A percentile compares a stretch with the other conserved stretches of the same genome.
phyloP scores from a whole-genome alignment of 1,139 yeast genomes.

The Nadsonia commutata region DNA sequence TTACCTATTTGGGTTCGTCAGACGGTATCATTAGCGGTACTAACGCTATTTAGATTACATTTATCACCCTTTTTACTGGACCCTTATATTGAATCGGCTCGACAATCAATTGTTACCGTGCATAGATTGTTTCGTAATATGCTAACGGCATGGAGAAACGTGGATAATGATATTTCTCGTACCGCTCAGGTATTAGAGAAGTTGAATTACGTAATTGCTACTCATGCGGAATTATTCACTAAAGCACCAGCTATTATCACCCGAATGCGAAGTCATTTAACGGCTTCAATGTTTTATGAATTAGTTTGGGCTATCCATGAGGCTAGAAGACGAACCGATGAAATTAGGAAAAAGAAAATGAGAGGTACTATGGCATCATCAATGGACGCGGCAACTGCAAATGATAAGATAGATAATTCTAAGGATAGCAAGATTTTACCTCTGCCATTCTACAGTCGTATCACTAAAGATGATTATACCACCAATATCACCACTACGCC shows the following conservation, averaged over 20 bases:
- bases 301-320: slow-evolving; percentile 92
- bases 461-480: slow-evolving; percentile 80
- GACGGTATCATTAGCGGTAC: slow-evolving; percentile 67
- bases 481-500: slow-evolving; percentile 80
- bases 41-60: slow-evolving; percentile 68
- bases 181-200: slow-evolving; percentile 90
- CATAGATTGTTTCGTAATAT: slow-evolving; percentile 80
- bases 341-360: too few relatives aligned
- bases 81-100: slow-evolving; percentile 70
- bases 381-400: slow-evolving; percentile 12
- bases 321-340: slow-evolving; percentile 51
- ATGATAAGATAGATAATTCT: slow-evolving; percentile 4
- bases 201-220: slow-evolving; percentile 69
- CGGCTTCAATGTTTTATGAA: slow-evolving; percentile 84
- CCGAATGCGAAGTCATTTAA: slow-evolving; percentile 81
- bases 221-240: slow-evolving; percentile 72
- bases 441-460: slow-evolving; percentile 83
- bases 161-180: slow-evolving; percentile 80
- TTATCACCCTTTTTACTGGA: slow-evolving; percentile 63
- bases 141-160: slow-evolving; percentile 80
- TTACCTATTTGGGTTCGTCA: slow-evolving; percentile 81
- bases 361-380: background rate
- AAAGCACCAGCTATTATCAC: slow-evolving; percentile 61
- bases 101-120: slow-evolving; percentile 87
- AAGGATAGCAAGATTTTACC: slow-evolving; percentile 30